Percentiles rank a stretch among this genome's conserved stretches.
Conservation (phyloP, 371 early-diverging fungal genomes). For the Cokeromyces recurvatus region DNA sequence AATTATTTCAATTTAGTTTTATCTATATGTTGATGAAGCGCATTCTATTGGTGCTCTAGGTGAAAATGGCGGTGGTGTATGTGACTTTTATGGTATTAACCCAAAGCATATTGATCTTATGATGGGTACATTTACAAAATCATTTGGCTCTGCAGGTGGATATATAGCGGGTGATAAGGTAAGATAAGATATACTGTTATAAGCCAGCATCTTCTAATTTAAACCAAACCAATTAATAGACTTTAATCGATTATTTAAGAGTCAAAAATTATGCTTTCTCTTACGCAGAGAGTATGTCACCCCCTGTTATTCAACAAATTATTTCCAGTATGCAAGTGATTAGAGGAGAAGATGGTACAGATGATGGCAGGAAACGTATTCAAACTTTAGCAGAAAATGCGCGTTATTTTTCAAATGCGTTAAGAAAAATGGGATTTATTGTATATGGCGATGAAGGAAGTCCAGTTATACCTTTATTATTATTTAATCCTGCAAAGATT, state of each 20-base stretch:
- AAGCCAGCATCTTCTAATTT: not conserved
- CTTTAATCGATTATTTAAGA: slow-evolving; percentile 86
- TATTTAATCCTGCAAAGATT: slow-evolving; percentile 98
- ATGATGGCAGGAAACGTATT: slow-evolving; percentile 80
- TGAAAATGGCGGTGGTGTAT: slow-evolving; percentile 93
- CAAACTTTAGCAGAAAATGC: slow-evolving; percentile 86
- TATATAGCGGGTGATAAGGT: slow-evolving; percentile 83
- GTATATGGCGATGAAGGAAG: slow-evolving; percentile 92
- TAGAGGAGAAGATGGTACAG: slow-evolving; percentile 50
- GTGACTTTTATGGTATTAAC: slow-evolving; percentile 92
- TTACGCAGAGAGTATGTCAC: slow-evolving; percentile 94
- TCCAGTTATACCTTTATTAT: slow-evolving; percentile 96
- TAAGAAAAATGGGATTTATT: slow-evolving; percentile 92
- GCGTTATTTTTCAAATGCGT: slow-evolving; percentile 75
- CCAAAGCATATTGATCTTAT: slow-evolving; percentile 93
- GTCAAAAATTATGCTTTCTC: slow-evolving; percentile 75
- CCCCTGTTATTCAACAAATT: slow-evolving; percentile 93
- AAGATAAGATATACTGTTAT: slow-evolving; percentile 13
- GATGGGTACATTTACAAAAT: slow-evolving; percentile 99
- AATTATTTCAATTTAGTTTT: slow-evolving; percentile 54
- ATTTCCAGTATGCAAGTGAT: slow-evolving; percentile 87
- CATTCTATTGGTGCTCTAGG: slow-evolving; percentile 99
- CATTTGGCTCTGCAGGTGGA: slow-evolving; percentile 99
- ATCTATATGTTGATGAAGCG: slow-evolving; percentile 99
- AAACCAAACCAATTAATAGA: slow-evolving; percentile 3